Evolutionary conservation across 2,329 filamentous ascomycete genomes (phyloP), one percentile per base, ranked within the genome.

Genomic region (Chlorencoelia australis): DNA sequence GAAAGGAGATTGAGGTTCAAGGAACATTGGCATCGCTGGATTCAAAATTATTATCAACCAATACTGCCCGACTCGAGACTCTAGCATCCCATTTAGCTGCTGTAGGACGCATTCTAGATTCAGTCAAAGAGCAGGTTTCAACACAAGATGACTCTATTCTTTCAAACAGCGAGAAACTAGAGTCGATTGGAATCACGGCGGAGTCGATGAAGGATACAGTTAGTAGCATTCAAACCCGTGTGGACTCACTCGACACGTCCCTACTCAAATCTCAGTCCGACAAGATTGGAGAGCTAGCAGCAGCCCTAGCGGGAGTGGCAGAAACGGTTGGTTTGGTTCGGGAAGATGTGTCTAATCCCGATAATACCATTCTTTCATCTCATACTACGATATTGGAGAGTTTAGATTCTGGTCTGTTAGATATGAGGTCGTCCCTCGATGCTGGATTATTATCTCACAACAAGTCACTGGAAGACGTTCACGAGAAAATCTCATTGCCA

Each of bases 21-120:
- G 31, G 43, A 16, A 41, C 34, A 5, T 21, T 49, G 19, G 47
- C 45, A 22, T 46, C 47, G 4, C 27, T 48, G 24, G 44, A 46
- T 22, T 48, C 47, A 8, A 48, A 49, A 15, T 36, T 48, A 15
- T 22, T 46, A 19, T 44, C 43, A 3, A 37, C 35, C 9, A 48
- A 42, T 21, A 46, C 40, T 30, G 33, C 43, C 22, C 36, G 42
- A 21, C 24, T 49, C 4, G 44, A 44, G 18, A 41, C 29, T 18
- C 31, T 48, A 16, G 40, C 40, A 17, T 37, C 39, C 7, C 38
- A 40, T 22, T 39, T 48, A 6, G 42, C 37, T 2, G 46, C 43
- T 27, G 36, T 49, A 10, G 35, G 31, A 5, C 29, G 40, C 15
- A 18, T 46, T 9, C 24, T 44, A 8, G 45, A 48, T 16, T 35